phyloP scores from a whole-genome alignment of 768 basidiomycete genomes.

The Russula griseocarnosa region DNA sequence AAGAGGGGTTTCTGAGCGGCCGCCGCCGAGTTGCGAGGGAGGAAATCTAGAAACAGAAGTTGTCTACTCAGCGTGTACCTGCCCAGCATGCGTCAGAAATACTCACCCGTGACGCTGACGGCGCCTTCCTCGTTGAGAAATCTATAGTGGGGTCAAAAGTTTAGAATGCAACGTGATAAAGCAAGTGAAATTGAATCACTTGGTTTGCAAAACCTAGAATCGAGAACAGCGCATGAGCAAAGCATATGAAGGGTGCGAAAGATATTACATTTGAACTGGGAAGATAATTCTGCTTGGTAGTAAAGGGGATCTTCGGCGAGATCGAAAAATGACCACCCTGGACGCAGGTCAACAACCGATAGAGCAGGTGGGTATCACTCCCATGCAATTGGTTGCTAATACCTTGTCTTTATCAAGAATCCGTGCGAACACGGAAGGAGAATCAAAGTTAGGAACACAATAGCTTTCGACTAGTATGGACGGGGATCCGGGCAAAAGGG shows the following conservation, averaged over 20 bases:
- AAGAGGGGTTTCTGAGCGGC: slow-evolving; percentile 57
- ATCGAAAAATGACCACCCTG: slow-evolving; percentile 91
- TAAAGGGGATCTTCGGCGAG: slow-evolving; percentile 63
- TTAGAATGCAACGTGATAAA: not conserved
- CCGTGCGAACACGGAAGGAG: slow-evolving; percentile 86
- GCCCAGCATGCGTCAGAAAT: not conserved
- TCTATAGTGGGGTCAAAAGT: slow-evolving; percentile 31
- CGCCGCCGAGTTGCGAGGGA: slow-evolving; percentile 57
- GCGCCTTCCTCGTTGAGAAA: slow-evolving; percentile 89
- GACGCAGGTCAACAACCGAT: slow-evolving; percentile 19
- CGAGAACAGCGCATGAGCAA: slow-evolving; percentile 9
- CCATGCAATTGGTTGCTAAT: not conserved
- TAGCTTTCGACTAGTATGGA: slow-evolving; percentile 80
- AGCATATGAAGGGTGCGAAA: not conserved
- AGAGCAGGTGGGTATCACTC: not conserved
- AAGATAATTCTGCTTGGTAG: slow-evolving; percentile 78
- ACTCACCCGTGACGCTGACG: slow-evolving; percentile 69
- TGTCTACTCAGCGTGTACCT: not conserved
- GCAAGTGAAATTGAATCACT: slow-evolving; percentile 37
- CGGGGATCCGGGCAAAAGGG: not conserved
- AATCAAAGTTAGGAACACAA: slow-evolving; percentile 91
- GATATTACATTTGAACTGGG: slow-evolving; percentile 68
- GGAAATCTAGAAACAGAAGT: slow-evolving; percentile 51
- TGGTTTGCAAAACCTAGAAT: slow-evolving; percentile 74
- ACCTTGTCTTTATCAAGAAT: slow-evolving; percentile 82